Evolutionary conservation across 768 basidiomycete species (phyloP).

Genomic region (Agaricus sinodeliciosus): DNA sequence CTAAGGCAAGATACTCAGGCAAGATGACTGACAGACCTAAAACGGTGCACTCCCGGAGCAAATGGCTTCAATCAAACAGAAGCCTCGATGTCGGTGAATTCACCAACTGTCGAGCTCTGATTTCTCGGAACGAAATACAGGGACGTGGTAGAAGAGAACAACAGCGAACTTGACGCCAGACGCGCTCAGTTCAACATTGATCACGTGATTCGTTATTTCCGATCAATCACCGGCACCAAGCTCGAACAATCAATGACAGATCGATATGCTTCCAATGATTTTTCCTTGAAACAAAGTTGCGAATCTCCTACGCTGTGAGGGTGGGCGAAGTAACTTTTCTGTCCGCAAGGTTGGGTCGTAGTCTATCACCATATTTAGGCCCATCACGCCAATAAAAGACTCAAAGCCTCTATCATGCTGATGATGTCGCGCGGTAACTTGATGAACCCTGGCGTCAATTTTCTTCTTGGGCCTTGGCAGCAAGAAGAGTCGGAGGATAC

Average conservation of each 20-base stretch:
- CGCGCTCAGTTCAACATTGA: constrained; percentile 7
- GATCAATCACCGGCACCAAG: not conserved
- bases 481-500: not conserved
- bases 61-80: constrained; percentile 1
- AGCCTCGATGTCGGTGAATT: constrained; percentile 3
- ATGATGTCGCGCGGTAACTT: not conserved
- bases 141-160: constrained; percentile 5
- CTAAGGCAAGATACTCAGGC: not conserved
- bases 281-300: too few relatives aligned
- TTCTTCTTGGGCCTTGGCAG: not conserved
- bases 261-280: too few relatives aligned
- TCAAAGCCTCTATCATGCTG: not conserved
- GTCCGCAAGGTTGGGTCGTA: too few relatives aligned
- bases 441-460: not conserved
- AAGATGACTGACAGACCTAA: not conserved
- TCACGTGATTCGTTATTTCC: constrained; percentile 5
- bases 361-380: too few relatives aligned
- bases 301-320: too few relatives aligned
- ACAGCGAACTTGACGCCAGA: not conserved
- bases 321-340: too few relatives aligned
- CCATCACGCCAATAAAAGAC: too few relatives aligned
- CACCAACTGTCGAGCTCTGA: constrained; percentile 3
- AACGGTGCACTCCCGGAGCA: not conserved
- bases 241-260: not conserved
- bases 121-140: not conserved